Conservation (phyloP, 129 eudicot species). For the Lactuca saligna region DNA sequence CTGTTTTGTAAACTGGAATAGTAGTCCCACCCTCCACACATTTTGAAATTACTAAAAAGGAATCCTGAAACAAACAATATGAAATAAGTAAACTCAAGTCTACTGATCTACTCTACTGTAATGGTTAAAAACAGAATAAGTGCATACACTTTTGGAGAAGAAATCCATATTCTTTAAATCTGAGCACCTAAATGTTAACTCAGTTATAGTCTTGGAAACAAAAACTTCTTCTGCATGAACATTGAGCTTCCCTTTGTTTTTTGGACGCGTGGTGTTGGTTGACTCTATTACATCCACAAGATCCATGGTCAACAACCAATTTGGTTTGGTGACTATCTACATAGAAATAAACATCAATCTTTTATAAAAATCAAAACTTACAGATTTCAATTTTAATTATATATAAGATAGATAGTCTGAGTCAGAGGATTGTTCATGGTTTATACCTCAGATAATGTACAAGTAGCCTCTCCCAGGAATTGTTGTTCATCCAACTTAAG, state of each 20-base stretch:
- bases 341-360: conserved; percentile 27
- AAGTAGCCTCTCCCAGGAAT: conserved; percentile 76
- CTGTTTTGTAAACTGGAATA: conserved; percentile 83
- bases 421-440: too few relatives aligned
- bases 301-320: conserved; percentile 58
- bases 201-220: conserved; percentile 72
- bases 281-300: conserved; percentile 52
- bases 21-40: conserved; percentile 51
- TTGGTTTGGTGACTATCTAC: conserved; percentile 72
- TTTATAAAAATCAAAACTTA: conserved; percentile 6
- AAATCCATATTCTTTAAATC: conserved; percentile 85
- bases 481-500: conserved; percentile 90
- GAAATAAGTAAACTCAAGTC: not conserved
- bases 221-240: conserved; percentile 72
- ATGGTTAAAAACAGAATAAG: conserved; percentile 2
- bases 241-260: conserved; percentile 65
- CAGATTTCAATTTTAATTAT: not conserved
- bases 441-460: conserved; percentile 69
- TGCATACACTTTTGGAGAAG: conserved; percentile 85
- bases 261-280: conserved; percentile 35
- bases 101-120: too few relatives aligned
- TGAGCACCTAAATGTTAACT: conserved; percentile 74
- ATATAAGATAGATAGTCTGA: not conserved
- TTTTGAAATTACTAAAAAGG: conserved; percentile 81
- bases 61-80: conserved; percentile 58